These are phyloP conservation scores for Penicillium silybi DNA, from an alignment of 495 filamentous ascomycete genomes.

Conservation along the genomic window DNA sequence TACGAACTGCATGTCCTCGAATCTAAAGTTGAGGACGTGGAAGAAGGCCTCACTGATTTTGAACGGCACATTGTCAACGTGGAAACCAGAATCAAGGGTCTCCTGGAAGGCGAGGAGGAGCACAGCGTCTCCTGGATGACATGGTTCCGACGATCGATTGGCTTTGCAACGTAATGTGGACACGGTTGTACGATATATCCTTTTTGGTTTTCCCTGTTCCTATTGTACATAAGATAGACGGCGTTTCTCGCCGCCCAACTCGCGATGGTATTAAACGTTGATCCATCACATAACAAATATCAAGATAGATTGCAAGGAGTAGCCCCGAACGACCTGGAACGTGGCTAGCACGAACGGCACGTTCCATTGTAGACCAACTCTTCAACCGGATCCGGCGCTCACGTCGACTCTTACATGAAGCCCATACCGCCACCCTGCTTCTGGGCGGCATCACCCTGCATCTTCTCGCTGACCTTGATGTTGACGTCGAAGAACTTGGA, in stretches of 20 bases:
- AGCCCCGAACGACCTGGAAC: neutral
- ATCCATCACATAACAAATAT: conserved; percentile 13
- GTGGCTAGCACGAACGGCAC: neutral
- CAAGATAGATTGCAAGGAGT: neutral
- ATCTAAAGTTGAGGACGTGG: conserved; percentile 82
- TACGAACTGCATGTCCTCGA: conserved; percentile 84
- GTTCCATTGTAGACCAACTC: neutral
- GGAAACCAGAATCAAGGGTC: conserved; percentile 66
- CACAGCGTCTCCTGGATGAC: conserved; percentile 57
- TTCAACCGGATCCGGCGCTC: neutral
- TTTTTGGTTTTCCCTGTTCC: conserved; percentile 14
- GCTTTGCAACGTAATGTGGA: conserved; percentile 19
- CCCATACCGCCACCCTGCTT: conserved; percentile 46
- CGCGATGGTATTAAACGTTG: conserved; percentile 22
- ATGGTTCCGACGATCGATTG: conserved; percentile 41
- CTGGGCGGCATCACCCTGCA: conserved; percentile 61
- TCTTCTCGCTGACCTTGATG: conserved; percentile 84
- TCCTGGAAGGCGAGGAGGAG: conserved; percentile 61
- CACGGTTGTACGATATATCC: conserved; percentile 21
- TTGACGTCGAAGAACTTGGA: conserved; percentile 98
- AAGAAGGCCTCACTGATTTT: conserved; percentile 76
- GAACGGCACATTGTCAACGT: conserved; percentile 74
- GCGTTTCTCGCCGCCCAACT: conserved; percentile 14
- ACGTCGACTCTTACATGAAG: conserved; percentile 44
- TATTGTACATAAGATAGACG: conserved; percentile 31